Conservation (phyloP, 2,329 filamentous ascomycete species). For the Fusarium liriodendri region DNA sequence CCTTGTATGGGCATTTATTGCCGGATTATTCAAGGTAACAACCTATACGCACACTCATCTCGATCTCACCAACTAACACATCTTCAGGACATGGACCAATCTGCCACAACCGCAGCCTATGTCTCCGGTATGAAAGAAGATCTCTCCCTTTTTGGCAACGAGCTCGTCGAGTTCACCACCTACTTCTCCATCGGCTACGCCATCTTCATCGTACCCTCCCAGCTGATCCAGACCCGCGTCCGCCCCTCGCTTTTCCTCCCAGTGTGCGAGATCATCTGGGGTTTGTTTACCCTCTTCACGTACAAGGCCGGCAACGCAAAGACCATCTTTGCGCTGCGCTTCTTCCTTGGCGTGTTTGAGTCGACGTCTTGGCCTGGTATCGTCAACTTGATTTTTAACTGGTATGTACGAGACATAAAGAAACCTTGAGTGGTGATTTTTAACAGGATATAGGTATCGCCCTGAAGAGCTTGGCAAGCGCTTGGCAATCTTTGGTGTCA, state of each 20-base stretch:
- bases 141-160: constrained; percentile 25
- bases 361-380: constrained; percentile 41
- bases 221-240: constrained; percentile 37
- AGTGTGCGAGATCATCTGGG: constrained; percentile 37
- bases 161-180: constrained; percentile 39
- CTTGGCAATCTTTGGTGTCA: constrained; percentile 39
- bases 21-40: constrained; percentile 20
- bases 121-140: constrained; percentile 41
- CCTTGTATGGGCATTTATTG: constrained; percentile 41
- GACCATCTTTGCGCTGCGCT: constrained; percentile 26
- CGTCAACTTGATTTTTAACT: constrained; percentile 37
- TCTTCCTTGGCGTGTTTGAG: constrained; percentile 39
- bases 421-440: background rate
- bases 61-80: background rate
- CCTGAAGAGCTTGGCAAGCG: constrained; percentile 38
- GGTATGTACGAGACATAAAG: constrained; percentile 1
- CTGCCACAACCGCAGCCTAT: constrained; percentile 33
- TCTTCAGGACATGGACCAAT: constrained; percentile 38
- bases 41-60: background rate
- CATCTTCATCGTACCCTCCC: constrained; percentile 35
- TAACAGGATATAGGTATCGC: constrained; percentile 21
- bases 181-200: constrained; percentile 42
- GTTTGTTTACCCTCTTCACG: constrained; percentile 31
- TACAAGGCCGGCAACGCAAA: constrained; percentile 34
- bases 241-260: constrained; percentile 37